These are phyloP conservation scores for Fraxinus angustifolia DNA, from an alignment of 305 asterid species.

Conservation along the genomic window DNA sequence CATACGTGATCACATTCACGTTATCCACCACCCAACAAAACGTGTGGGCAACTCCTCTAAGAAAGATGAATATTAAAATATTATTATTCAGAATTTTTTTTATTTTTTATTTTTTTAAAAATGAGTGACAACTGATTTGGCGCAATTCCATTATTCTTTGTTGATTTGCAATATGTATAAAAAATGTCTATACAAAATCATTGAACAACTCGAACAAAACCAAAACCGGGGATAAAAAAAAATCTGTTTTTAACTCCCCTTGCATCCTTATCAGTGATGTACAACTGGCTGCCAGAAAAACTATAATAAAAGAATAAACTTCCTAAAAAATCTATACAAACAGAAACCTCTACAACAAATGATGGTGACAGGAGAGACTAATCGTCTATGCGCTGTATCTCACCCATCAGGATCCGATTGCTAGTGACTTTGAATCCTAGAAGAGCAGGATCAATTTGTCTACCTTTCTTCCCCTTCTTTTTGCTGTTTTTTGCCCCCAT, in stretches of 20 bases:
- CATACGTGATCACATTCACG: not conserved
- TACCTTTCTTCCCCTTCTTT: slow-evolving; percentile 94
- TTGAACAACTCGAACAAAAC: not conserved
- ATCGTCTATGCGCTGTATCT: slow-evolving; percentile 87
- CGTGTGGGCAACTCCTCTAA: not conserved
- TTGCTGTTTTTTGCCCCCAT: slow-evolving; percentile 53
- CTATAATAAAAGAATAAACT: not conserved
- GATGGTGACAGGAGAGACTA: slow-evolving; percentile 19
- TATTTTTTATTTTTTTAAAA: too few species aligned
- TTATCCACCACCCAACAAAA: not conserved
- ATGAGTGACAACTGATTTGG: not conserved
- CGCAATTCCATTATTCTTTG: not conserved
- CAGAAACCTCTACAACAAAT: not conserved
- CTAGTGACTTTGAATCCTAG: slow-evolving; percentile 98
- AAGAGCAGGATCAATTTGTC: slow-evolving; percentile 94
- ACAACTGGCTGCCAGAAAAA: not conserved
- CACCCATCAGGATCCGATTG: slow-evolving; percentile 99
- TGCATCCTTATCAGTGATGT: not conserved
- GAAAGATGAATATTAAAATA: not conserved
- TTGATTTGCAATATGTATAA: not conserved
- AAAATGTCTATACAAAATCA: not conserved
- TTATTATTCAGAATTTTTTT: not conserved
- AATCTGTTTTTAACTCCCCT: not conserved
- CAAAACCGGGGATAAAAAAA: not conserved
- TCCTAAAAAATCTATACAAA: not conserved